These are phyloP conservation scores for Fusarium keratoplasticum DNA, from an alignment of 2,329 filamentous ascomycete species.

Conservation along the genomic window DNA sequence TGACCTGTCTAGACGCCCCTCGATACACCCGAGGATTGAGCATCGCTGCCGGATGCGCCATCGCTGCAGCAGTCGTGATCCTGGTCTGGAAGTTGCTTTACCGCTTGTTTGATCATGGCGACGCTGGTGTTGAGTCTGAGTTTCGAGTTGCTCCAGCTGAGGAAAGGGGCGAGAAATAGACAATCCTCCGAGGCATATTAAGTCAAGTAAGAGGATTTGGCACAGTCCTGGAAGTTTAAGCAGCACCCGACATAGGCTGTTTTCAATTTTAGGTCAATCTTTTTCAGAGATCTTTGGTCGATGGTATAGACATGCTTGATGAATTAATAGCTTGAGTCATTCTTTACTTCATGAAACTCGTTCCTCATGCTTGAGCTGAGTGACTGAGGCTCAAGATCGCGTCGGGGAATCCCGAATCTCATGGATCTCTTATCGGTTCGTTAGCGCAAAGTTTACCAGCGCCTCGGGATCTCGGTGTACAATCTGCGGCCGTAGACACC, in stretches of 20 bases:
- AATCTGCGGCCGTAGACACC: not conserved
- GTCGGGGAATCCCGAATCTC: not conserved
- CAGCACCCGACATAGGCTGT: not conserved
- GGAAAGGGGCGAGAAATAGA: not conserved
- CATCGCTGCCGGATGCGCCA: slow-evolving; percentile 42
- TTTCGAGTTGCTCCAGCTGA: slow-evolving; percentile 3
- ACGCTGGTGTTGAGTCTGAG: slow-evolving; percentile 38
- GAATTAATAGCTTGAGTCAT: not conserved
- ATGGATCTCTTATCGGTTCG: not conserved
- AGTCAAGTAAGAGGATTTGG: not conserved
- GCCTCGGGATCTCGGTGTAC: not conserved
- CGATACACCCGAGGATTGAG: slow-evolving; percentile 41
- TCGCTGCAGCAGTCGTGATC: slow-evolving; percentile 41
- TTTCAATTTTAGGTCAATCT: not conserved
- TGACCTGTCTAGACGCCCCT: slow-evolving; percentile 37
- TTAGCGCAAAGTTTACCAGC: not conserved
- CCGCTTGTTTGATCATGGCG: slow-evolving; percentile 42
- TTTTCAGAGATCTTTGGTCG: not conserved
- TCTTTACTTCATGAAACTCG: not conserved
- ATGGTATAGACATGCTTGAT: not conserved
- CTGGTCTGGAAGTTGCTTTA: slow-evolving; percentile 48
- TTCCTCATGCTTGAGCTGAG: not conserved
- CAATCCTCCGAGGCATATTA: not conserved
- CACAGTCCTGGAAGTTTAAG: not conserved
- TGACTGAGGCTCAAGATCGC: not conserved